phyloP scores from a whole-genome alignment of 306 rosid genomes.

The Psophocarpus tetragonolobus region DNA sequence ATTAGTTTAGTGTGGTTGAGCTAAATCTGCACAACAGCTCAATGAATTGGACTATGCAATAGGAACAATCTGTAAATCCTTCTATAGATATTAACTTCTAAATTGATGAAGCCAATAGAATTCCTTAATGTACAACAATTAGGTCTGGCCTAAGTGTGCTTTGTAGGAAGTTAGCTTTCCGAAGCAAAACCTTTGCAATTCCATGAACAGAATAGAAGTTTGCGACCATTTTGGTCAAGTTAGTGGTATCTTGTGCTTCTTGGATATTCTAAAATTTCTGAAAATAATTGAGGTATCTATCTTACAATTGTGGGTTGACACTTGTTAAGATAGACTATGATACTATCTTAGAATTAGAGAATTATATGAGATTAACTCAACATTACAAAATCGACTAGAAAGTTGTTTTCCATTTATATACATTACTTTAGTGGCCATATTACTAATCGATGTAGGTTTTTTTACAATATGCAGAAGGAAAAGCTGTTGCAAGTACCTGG shows the following conservation, averaged over 20 bases:
- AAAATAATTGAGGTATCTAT: background rate
- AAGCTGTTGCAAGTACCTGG: background rate
- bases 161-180: background rate
- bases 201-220: background rate
- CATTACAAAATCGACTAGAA: too few species aligned
- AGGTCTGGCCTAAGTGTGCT: background rate
- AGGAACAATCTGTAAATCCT: background rate
- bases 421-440: too few species aligned
- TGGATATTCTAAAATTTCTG: background rate
- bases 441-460: too few species aligned
- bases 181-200: background rate
- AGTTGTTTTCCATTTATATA: too few species aligned
- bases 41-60: background rate
- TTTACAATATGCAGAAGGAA: constrained; percentile 1
- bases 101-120: background rate
- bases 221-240: background rate
- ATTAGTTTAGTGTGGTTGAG: constrained; percentile 1
- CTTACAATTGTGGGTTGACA: background rate
- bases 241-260: background rate
- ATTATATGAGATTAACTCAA: too few species aligned
- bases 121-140: background rate
- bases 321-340: too few species aligned
- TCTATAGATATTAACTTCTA: background rate
- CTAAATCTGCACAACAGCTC: background rate
- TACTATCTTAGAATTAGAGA: too few species aligned